Conservation (phyloP, 192 early-diverging fungal genomes). For the Allomyces macrogynus region DNA sequence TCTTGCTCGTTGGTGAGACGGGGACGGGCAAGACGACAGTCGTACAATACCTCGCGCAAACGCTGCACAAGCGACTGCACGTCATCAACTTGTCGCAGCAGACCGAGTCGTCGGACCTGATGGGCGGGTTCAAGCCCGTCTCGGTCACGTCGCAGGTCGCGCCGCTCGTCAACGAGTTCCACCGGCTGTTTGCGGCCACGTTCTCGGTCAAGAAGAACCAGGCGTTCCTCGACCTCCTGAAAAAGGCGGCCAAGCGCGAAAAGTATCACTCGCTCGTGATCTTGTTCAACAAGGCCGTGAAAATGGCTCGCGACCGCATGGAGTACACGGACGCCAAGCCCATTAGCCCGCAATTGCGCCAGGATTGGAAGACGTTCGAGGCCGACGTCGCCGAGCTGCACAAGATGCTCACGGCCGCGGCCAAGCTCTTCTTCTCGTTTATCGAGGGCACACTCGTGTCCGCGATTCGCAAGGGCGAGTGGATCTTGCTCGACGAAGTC, state of each 20-base stretch:
- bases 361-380: conserved; percentile 9
- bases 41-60: conserved; percentile 71
- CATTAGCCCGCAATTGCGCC: background rate
- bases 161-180: conserved; percentile 66
- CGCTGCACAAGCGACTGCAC: conserved; percentile 47
- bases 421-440: conserved; percentile 73
- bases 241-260: conserved; percentile 40
- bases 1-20: conserved; percentile 85
- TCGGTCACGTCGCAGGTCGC: conserved; percentile 60
- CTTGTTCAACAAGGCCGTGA: conserved; percentile 51
- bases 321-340: background rate
- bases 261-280: conserved; percentile 69
- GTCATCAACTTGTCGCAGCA: conserved; percentile 98
- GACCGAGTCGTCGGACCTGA: conserved; percentile 74
- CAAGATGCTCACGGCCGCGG: background rate
- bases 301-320: conserved; percentile 50
- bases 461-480: conserved; percentile 75
- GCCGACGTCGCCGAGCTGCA: background rate
- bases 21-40: conserved; percentile 95
- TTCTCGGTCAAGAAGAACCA: conserved; percentile 73
- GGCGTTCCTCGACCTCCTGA: conserved; percentile 62
- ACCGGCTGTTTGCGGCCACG: conserved; percentile 61
- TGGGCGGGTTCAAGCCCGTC: conserved; percentile 95
- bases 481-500: conserved; percentile 95
- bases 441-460: conserved; percentile 81